phyloP scores from a whole-genome alignment of 2,329 filamentous ascomycete species.

The Aspergillus persii region DNA sequence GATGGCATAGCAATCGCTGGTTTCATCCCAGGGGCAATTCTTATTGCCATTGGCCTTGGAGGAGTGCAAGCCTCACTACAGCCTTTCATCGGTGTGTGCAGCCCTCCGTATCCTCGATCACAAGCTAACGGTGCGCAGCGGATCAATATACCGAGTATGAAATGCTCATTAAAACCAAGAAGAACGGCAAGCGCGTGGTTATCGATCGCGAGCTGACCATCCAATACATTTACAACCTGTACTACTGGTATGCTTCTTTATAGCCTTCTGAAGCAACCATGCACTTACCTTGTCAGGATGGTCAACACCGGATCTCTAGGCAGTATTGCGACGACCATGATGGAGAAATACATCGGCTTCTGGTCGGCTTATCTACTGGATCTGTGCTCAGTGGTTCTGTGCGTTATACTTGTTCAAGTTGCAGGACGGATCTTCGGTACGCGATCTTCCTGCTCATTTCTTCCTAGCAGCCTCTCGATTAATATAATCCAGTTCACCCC shows the following conservation, averaged over 20 bases:
- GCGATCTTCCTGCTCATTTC: background rate
- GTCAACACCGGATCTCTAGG: background rate
- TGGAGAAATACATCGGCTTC: background rate
- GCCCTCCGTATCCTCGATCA: background rate
- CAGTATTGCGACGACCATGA: background rate
- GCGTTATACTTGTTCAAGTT: background rate
- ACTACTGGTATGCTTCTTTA: background rate
- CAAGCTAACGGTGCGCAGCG: background rate
- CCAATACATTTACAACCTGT: background rate
- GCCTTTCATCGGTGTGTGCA: background rate
- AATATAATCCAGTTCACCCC: background rate
- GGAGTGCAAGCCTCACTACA: background rate
- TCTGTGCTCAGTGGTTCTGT: background rate
- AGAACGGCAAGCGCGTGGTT: background rate
- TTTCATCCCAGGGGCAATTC: background rate
- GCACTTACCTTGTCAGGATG: background rate
- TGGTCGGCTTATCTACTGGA: background rate
- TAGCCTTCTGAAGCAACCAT: background rate
- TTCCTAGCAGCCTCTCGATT: background rate
- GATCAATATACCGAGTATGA: background rate
- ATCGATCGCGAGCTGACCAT: background rate
- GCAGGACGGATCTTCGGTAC: background rate
- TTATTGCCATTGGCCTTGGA: background rate
- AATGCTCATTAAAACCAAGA: background rate
- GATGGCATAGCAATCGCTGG: background rate